These are phyloP conservation scores for Umbelopsis vinacea DNA, from an alignment of 192 early-diverging fungal genomes.

Conservation along the genomic window DNA sequence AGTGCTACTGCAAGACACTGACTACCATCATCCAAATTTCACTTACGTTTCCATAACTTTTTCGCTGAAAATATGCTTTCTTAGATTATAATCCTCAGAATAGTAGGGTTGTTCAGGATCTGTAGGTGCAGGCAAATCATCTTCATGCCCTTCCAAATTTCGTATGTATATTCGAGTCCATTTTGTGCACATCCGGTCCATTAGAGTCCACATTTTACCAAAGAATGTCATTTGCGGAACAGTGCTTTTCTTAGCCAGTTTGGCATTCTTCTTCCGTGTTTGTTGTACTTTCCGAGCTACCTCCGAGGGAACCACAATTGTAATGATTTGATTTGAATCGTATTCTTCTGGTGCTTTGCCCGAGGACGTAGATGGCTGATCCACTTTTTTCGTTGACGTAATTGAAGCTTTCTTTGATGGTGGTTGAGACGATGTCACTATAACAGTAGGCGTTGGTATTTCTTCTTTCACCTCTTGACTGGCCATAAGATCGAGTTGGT, in stretches of 20 bases:
- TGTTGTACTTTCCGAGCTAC: slow-evolving; percentile 17
- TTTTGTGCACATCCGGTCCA: slow-evolving; percentile 43
- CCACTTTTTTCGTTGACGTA: background rate
- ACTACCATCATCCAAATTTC: background rate
- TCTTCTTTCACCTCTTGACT: background rate
- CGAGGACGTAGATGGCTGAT: too few relatives aligned
- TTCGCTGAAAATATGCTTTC: slow-evolving; percentile 47
- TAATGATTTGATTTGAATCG: background rate
- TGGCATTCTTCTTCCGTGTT: slow-evolving; percentile 30
- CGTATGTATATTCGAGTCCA: slow-evolving; percentile 34
- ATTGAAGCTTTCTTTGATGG: background rate
- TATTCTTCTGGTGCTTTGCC: background rate
- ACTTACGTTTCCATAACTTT: slow-evolving; percentile 46
- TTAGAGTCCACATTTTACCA: slow-evolving; percentile 48
- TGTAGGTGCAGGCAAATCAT: background rate
- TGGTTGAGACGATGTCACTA: too few relatives aligned
- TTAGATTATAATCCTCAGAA: slow-evolving; percentile 23
- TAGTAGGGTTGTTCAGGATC: background rate
- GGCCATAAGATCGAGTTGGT: background rate
- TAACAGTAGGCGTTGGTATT: background rate
- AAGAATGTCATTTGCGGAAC: slow-evolving; percentile 43
- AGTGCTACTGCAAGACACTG: too few relatives aligned
- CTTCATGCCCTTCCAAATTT: background rate
- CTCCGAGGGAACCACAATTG: background rate
- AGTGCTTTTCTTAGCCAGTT: slow-evolving; percentile 9